Base-by-base conservation (phyloP, 176 grass and related monocot species). In the Saccharum spontaneum region DNA sequence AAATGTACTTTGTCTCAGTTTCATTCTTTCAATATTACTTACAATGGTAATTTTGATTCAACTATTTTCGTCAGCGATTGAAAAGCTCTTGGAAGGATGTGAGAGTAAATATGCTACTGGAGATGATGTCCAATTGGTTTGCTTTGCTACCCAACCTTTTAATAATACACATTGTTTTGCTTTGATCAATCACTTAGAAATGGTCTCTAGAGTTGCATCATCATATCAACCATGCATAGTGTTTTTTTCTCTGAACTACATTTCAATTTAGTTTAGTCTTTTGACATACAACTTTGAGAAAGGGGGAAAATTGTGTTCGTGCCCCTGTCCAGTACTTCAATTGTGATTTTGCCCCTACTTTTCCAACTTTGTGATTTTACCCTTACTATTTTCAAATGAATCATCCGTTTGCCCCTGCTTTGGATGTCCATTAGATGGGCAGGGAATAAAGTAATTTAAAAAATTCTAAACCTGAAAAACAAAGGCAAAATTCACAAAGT, bases 41-140 rank as follows among this genome's bases (percentile, higher is more conserved):
- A 71, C 20, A 18, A 14, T 8, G 31, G 17, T 59, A 77, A 1
- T 26, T 14, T 77, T 65, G 33, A 20, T 34, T 72, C 18, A 79
- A 79, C 39, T 78, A 15, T 79, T 31, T 82, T 59, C 45, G 64
- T 87, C 91, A 94, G 93, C 93, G 7, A 87, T 90, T 1, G 96
- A 98, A 90, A 92, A 90, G 64, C 88, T 98, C 62, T 68, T 98
- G 54, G 85, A 90, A 67, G 93, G 82, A 75, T 67, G 24, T 71
- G 84, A 88, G 55, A 90, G 69, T 86, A 98, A 92, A 94, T 98
- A 94, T 71, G 91, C 89, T 73, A 90, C 90, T 40, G 96, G 91
- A 67, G 89, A 98, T 72, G 86, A 95, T 71, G 69, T 92, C 76
- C 88, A 90, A 90, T 69, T 98, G 93, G 96, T 98, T 72, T 69